Evolutionary conservation across 2,329 filamentous ascomycete genomes (phyloP).

Genomic region (Chaetomium sp.): DNA sequence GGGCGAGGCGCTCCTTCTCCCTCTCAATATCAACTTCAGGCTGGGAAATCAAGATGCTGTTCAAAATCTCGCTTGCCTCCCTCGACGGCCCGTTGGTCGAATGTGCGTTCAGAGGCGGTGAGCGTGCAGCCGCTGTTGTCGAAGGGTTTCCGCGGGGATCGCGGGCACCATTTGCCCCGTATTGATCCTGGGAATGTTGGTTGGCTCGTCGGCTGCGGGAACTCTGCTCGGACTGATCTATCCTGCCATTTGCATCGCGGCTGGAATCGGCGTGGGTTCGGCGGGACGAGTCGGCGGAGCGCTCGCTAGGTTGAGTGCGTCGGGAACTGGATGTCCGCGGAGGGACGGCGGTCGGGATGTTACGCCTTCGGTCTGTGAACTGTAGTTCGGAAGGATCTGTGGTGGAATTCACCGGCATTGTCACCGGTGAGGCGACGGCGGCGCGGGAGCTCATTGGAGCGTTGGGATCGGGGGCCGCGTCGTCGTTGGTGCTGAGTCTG

Average conservation of each 20-base stretch:
- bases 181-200: constrained; percentile 44
- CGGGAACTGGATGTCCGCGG: constrained; percentile 68
- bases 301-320: constrained; percentile 51
- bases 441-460: constrained; percentile 53
- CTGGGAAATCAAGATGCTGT: constrained; percentile 74
- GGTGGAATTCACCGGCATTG: constrained; percentile 44
- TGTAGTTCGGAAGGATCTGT: constrained; percentile 48
- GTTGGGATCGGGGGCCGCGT: constrained; percentile 41
- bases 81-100: constrained; percentile 64
- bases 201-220: constrained; percentile 47
- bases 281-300: constrained; percentile 47
- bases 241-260: constrained; percentile 40
- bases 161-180: constrained; percentile 43
- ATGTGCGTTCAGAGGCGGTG: constrained; percentile 50
- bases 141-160: constrained; percentile 43
- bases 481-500: constrained; percentile 56
- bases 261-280: constrained; percentile 43
- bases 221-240: constrained; percentile 38
- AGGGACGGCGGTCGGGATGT: constrained; percentile 71
- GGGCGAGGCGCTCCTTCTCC: constrained; percentile 68
- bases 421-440: constrained; percentile 47
- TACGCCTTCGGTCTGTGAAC: constrained; percentile 56
- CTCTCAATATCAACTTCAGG: constrained; percentile 73
- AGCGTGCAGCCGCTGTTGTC: constrained; percentile 50
- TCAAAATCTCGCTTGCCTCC: constrained; percentile 78